phyloP scores from a whole-genome alignment of 2,329 filamentous ascomycete species.

The Pestalotiopsis sp. region DNA sequence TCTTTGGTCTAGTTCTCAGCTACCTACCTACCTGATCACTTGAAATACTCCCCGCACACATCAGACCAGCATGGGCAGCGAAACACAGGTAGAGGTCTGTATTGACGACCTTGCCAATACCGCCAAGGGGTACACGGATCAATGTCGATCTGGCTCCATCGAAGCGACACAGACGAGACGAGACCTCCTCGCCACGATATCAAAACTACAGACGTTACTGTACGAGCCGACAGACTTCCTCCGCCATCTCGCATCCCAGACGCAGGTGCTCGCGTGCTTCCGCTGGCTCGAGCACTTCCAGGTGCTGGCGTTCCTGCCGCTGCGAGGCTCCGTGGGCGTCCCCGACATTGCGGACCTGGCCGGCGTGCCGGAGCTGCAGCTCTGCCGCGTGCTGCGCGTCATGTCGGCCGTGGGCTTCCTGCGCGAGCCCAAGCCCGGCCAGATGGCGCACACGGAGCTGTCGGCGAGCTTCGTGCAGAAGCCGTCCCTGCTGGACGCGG shows the following conservation, averaged over 20 bases:
- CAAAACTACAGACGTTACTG: neutral
- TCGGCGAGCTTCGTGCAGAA: conserved; percentile 40
- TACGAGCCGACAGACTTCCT: neutral
- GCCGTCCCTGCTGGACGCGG: conserved; percentile 37
- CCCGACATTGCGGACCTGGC: conserved; percentile 45
- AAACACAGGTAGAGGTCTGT: neutral
- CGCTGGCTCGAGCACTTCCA: conserved; percentile 48
- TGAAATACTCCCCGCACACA: neutral
- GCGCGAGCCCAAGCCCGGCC: conserved; percentile 31
- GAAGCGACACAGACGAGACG: neutral
- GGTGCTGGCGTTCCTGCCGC: conserved; percentile 46
- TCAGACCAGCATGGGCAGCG: neutral
- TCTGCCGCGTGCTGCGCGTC: conserved; percentile 39
- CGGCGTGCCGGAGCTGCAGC: conserved; percentile 39
- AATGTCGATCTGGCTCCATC: neutral
- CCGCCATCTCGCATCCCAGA: conserved; percentile 8
- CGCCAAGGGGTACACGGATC: neutral
- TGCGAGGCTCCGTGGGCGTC: conserved; percentile 34
- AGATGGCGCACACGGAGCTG: conserved; percentile 40
- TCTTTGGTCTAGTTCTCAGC: neutral
- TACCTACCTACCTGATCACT: neutral
- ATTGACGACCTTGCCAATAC: neutral
- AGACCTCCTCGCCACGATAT: neutral
- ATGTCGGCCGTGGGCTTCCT: conserved; percentile 38
- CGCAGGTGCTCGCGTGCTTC: conserved; percentile 33